Conservation (phyloP, 176 grass and related monocot genomes). For the Oryza glumipatula region DNA sequence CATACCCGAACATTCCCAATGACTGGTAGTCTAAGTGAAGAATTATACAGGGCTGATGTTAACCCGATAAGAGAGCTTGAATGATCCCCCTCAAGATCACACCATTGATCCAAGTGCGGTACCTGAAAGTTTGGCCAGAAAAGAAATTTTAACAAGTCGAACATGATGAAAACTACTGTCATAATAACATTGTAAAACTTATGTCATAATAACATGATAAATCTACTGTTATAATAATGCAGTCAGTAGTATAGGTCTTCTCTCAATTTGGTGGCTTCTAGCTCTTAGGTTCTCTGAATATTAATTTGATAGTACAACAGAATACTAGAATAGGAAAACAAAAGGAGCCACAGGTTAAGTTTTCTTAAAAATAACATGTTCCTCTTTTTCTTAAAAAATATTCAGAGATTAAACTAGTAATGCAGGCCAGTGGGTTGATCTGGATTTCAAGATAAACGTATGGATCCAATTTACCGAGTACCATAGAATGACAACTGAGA, state of each 20-base stretch:
- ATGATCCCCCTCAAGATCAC: conserved; percentile 50
- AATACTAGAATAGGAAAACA: no score
- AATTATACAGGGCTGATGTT: conserved; percentile 69
- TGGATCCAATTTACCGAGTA: not conserved
- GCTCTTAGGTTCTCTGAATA: not conserved
- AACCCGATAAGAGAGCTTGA: conserved; percentile 60
- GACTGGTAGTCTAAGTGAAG: conserved; percentile 66
- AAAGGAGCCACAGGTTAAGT: not conserved
- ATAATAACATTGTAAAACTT: not conserved
- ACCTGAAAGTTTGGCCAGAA: conserved; percentile 50
- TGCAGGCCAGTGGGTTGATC: not conserved
- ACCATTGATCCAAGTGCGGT: conserved; percentile 62
- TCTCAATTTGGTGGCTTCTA: not conserved
- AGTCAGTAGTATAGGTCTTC: no score
- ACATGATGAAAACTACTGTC: not conserved
- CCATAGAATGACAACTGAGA: not conserved
- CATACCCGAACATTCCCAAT: conserved; percentile 61
- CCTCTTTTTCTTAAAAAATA: not conserved
- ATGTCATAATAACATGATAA: not conserved
- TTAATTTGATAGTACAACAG: not conserved
- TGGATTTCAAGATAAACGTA: not conserved
- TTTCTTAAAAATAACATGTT: not conserved
- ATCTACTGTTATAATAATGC: not conserved
- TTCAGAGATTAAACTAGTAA: not conserved
- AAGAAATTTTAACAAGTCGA: not conserved